Percentiles rank a stretch among this genome's conserved stretches.
Evolutionary conservation across 768 basidiomycete genomes (phyloP).

Genomic region (Ephemerocybe angulata): DNA sequence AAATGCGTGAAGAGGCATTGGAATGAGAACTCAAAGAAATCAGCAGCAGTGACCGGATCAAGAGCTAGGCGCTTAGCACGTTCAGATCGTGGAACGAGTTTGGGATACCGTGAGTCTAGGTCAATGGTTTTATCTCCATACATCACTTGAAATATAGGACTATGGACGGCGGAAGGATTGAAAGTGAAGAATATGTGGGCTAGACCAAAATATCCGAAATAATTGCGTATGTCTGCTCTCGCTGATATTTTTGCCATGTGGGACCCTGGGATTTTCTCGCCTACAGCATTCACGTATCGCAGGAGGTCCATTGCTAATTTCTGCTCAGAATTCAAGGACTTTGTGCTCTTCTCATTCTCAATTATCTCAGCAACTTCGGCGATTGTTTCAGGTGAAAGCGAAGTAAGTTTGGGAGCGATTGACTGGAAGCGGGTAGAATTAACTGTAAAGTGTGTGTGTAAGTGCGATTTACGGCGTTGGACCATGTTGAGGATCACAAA

Average conservation of each 20-base stretch:
- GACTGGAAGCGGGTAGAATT: slow-evolving; percentile 1
- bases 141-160: slow-evolving; percentile 11
- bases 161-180: slow-evolving; percentile 5
- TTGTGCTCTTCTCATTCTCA: slow-evolving; percentile 6
- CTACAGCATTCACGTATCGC: slow-evolving; percentile 24
- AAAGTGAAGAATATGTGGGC: slow-evolving; percentile 8
- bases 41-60: slow-evolving; percentile 34
- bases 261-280: slow-evolving; percentile 29
- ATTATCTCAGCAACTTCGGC: neutral
- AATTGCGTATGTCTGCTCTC: slow-evolving; percentile 22
- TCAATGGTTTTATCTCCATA: slow-evolving; percentile 13
- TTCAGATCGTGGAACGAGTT: slow-evolving; percentile 9
- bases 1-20: slow-evolving; percentile 21
- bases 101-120: slow-evolving; percentile 15
- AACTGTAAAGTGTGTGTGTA: slow-evolving; percentile 22
- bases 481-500: slow-evolving; percentile 26
- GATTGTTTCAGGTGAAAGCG: neutral
- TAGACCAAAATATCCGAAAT: slow-evolving; percentile 27
- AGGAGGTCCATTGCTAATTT: slow-evolving; percentile 20
- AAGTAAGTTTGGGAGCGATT: neutral
- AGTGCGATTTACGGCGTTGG: slow-evolving; percentile 20
- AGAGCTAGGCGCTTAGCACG: slow-evolving; percentile 22
- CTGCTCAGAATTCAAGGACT: slow-evolving; percentile 10
- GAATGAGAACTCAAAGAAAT: slow-evolving; percentile 29
- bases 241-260: slow-evolving; percentile 22